These are phyloP conservation scores for Populus tomentosa DNA, from an alignment of 441 rosid genomes.

Conservation along the genomic window DNA sequence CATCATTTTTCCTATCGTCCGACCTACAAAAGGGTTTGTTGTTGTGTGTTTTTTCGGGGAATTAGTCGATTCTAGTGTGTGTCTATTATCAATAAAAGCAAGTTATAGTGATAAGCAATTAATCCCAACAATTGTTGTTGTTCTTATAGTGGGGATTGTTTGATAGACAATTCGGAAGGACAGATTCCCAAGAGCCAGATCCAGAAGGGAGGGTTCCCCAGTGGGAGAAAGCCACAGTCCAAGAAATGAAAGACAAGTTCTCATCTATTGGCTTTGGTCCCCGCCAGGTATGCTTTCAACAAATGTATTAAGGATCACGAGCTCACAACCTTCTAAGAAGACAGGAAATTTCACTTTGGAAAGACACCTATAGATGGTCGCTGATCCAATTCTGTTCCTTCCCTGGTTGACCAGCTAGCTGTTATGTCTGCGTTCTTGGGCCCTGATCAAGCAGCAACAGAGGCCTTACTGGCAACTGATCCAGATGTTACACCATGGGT, in stretches of 20 bases:
- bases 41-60: too few relatives aligned
- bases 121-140: slow-evolving; percentile 12
- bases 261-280: slow-evolving; percentile 76
- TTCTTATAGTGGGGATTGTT: slow-evolving; percentile 75
- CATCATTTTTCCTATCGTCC: too few relatives aligned
- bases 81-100: not conserved
- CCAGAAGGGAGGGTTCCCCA: slow-evolving; percentile 79
- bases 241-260: slow-evolving; percentile 91
- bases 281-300: slow-evolving; percentile 59
- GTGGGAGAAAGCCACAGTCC: slow-evolving; percentile 73
- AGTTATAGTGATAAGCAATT: not conserved
- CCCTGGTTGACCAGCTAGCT: slow-evolving; percentile 51
- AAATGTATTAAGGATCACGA: not conserved
- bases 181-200: slow-evolving; percentile 65
- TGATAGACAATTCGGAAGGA: slow-evolving; percentile 75
- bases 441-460: slow-evolving; percentile 82
- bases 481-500: slow-evolving; percentile 80
- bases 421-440: slow-evolving; percentile 96
- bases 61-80: too few relatives aligned
- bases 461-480: slow-evolving; percentile 56
- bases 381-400: slow-evolving; percentile 5
- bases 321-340: too few relatives aligned
- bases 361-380: not conserved
- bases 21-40: too few relatives aligned
- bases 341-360: too few relatives aligned